Base-by-base conservation (phyloP, 1,139 yeast species). In the Candida pseudoviswanathii region DNA sequence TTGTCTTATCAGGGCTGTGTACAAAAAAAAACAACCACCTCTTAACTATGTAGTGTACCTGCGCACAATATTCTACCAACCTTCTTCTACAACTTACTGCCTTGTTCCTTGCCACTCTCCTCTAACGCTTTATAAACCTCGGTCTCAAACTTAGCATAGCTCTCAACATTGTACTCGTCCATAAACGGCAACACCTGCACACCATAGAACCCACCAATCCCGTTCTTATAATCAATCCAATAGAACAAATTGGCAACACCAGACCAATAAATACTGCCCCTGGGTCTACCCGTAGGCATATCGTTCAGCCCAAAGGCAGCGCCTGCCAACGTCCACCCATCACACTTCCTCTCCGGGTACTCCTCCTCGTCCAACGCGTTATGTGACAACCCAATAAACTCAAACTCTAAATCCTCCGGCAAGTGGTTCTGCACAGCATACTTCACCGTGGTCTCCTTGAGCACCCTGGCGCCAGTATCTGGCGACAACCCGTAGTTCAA, bases 261-360 rank as follows among this genome's bases (percentile, higher is more conserved):
- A 37, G 71, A 64, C 82, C 83, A 78, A 55, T 69, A 71, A 22
- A 71, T 54, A 4, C 75, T 56, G 0, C 75, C 74, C 10, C 58
- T 55, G 1, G 78, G 73, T 51, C 81, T 62, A 1, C 82, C 82
- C 0, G 75, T 67, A 0, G 70, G 65, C 22, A 68, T 54, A 2
- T 55, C 54, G 42, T 65, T 64, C 38, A 53, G 59, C 10, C 95
- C 88, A 63, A 89, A 89, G 26, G 84, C 84, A 67, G 86, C 86
- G 26, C 87, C 87, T 63, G 84, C 82, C 61, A 94, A 74, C 54
- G 86, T 83, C 65, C 82, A 92, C 2, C 97, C 97, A 56, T 85
- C 86, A 26, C 94, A 94, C 41, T 84, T 82, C 16, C 51, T 54
- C 6, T 46, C 56, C n/a, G 55, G 54, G n/a, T 60, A 62, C 33